phyloP scores from a whole-genome alignment of 2,329 filamentous ascomycete species.

The Didymella pinodella region DNA sequence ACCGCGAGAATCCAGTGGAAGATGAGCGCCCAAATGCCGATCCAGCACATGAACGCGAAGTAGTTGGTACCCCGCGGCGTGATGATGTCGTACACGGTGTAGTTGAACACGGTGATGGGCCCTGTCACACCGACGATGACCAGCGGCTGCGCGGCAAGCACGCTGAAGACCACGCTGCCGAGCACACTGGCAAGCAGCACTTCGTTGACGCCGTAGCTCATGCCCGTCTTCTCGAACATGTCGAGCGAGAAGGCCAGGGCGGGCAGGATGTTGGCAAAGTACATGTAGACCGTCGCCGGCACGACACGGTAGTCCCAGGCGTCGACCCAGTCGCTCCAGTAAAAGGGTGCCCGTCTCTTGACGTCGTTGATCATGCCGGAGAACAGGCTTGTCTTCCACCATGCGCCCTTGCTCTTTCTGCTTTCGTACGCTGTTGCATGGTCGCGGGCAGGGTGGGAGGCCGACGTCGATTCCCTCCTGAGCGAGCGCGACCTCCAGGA shows the following conservation, averaged over 20 bases:
- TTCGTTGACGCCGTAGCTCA: conserved; percentile 89
- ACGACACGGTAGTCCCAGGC: conserved; percentile 91
- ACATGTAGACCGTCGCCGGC: conserved; percentile 89
- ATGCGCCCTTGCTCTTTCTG: conserved; percentile 49
- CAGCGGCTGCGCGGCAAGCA: conserved; percentile 82
- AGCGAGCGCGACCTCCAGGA: background rate
- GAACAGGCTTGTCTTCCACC: conserved; percentile 80
- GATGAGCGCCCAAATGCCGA: conserved; percentile 85
- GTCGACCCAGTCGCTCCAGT: conserved; percentile 82
- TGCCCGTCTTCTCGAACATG: conserved; percentile 88
- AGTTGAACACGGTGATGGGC: conserved; percentile 95
- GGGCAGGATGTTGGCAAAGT: conserved; percentile 90
- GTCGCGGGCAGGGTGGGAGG: conserved; percentile 28
- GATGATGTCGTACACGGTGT: conserved; percentile 92
- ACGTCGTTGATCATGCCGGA: conserved; percentile 83
- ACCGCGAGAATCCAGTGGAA: conserved; percentile 86
- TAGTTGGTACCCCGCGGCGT: conserved; percentile 78
- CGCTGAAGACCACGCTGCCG: conserved; percentile 79
- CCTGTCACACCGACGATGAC: conserved; percentile 90
- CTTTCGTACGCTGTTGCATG: conserved; percentile 16
- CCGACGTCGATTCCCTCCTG: background rate
- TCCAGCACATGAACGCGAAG: conserved; percentile 90
- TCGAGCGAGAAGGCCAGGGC: conserved; percentile 89
- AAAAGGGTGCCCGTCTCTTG: conserved; percentile 76
- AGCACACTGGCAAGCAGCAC: conserved; percentile 86